Evolutionary conservation across 208 protist genomes (phyloP), one percentile per base, ranked within the genome.

Genomic region (Acanthamoeba comandoni): DNA sequence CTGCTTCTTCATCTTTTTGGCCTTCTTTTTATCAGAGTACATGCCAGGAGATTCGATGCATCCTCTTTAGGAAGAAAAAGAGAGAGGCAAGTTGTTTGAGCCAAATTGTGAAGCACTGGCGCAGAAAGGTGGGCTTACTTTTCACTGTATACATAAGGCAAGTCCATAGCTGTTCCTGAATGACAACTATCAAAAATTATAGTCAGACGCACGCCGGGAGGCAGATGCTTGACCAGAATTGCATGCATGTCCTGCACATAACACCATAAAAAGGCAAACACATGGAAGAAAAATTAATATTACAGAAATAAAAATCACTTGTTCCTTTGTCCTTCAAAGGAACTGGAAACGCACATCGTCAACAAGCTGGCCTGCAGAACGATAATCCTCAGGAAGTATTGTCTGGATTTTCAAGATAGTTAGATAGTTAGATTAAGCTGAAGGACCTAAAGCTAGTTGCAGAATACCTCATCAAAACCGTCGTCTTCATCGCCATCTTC

Each of bases 351-450:
- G 51, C 52, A 91, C 88, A 48, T 92, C 88, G n/a, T 92, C 88
- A 19, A 92, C 88, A 58, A 92, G 80, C 53, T 92, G 88, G 35
- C 88, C 88, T 17, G 88, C 88, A 7, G 9, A 39, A 1, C 11
- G 12, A 71, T 88, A 92, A 53, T 92, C 88, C 88, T 53, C 88
- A n/a, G 88, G 88, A n/a, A 92, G 52, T n/a, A 92, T 92, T 29
- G 88, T 92, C 53, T n/a, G n/a, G n/a, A n/a, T n/a, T n/a, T n/a
- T n/a, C n/a, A n/a, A n/a, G n/a, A n/a, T n/a, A n/a, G n/a, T n/a
- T n/a, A n/a, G n/a, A n/a, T n/a, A n/a, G n/a, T n/a, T n/a, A n/a
- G n/a, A n/a, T n/a, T n/a, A n/a, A n/a, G n/a, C n/a, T n/a, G n/a
- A n/a, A n/a, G n/a, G n/a, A n/a, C n/a, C n/a, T n/a, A n/a, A n/a